Evolutionary conservation across 352 stramenopile genomes (phyloP), one percentile per base, ranked within the genome.

Genomic region (Pythium phragmiticola): DNA sequence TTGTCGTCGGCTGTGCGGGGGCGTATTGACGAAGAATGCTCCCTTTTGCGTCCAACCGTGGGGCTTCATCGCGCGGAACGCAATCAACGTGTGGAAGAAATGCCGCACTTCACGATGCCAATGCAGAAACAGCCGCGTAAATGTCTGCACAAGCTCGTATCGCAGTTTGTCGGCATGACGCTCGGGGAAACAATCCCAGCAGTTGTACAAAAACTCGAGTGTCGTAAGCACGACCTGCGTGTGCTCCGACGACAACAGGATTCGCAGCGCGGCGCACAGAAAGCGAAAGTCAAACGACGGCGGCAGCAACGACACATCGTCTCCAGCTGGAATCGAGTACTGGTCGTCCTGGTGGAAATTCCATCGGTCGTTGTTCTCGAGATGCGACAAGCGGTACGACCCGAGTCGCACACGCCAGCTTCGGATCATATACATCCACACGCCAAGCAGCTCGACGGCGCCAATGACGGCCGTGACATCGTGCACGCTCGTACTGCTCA

Each of bases 381-480:
- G 57, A 57, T 96, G 87, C 6, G 87, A 95, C 12, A 96, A 61
- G 3, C 87, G 84, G 57, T 96, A 96, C 19, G 87, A 96, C 45
- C 85, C 80, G 28, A 96, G 59, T 9, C 87, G 84, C 47, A 96
- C 86, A 41, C 87, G 87, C 87, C 87, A 96, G 69, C 84, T 94
- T 81, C 87, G 81, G 65, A 96, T 96, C 86, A 96, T 95, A 61
- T 96, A 95, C 86, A 96, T 94, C 87, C 87, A 96, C 8, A 96
- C 87, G 12, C 87, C 87, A 12, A 96, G 76, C 21, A 96, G 76
- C 60, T 96, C 87, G 4, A 96, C 84, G 0, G 86, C 84, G 50
- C 86, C 87, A 36, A 94, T 96, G 7, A 96, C 87, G 7, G 84
- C 87, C 0, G 87, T 92, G 2, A 95, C 84, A 62, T 96, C 87